Base-by-base conservation (phyloP, 75 land plant genomes). In the Selaginella tamariscina region DNA sequence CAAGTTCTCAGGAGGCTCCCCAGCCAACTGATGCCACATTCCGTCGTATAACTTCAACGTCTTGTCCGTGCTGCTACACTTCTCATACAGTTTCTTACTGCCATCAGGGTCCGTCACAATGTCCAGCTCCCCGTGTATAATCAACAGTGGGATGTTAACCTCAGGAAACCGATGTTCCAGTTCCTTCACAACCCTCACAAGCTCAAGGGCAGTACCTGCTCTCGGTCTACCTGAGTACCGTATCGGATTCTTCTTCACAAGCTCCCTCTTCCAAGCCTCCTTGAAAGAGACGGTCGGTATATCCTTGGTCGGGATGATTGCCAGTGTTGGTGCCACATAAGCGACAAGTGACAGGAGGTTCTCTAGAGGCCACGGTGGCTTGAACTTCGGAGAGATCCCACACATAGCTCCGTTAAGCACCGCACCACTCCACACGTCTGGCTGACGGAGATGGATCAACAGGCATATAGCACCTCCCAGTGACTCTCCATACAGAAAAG, bases 331-430 rank as follows among this genome's bases (percentile, higher is more conserved):
- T 0, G 75, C 54, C 21, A 66, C 56, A 32, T 56, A 49, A 28
- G 30, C 54, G 24, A 73, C 83, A n/a, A 81, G 0, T 15, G 57
- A 65, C 2, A 89, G 84, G 2, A 92, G 32, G 65, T 86, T 80
- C 74, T 88, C 95, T 9, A 82, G 71, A 49, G 97, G 97, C 95
- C 97, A 88, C 1, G 89, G 87, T 22, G 97, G 97, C 73, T 86
- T 88, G 85, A 86, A 88, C 63, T 84, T 86, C 30, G 66, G 66
- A 72, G 83, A 82, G 63, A 92, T 81, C 27, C 87, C 89, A 66
- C 85, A 84, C 97, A 92, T 88, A 27, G 97, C 87, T 31, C 97
- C 97, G 74, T 84, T 89, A 44, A 92, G 77, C 32, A 92, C 77
- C n/a, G 79, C 26, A 0, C 97, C 97, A 33, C 68, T 70, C 84